phyloP scores from a whole-genome alignment of 164 flowering plant genomes.

The Aristolochia fimbriata region DNA sequence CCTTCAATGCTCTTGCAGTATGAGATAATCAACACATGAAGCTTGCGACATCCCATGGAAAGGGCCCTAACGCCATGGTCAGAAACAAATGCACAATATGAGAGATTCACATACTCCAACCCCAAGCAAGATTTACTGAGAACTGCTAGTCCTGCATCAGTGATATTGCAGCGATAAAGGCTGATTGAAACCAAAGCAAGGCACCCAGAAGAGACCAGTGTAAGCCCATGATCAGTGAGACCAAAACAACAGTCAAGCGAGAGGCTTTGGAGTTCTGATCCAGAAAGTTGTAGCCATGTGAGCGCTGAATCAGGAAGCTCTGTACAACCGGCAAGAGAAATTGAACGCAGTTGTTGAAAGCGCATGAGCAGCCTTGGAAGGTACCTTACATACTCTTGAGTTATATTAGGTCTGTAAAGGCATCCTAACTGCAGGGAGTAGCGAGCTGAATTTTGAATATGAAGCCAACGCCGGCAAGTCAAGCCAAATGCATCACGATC shows the following conservation, averaged over 20 bases:
- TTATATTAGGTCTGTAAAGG: conserved; percentile 19
- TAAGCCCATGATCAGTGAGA: conserved; percentile 48
- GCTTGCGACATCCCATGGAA: conserved; percentile 30
- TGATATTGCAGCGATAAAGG: conserved; percentile 46
- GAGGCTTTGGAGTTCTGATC: conserved; percentile 35
- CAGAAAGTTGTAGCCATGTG: conserved; percentile 23
- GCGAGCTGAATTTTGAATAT: conserved; percentile 44
- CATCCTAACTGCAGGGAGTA: conserved; percentile 44
- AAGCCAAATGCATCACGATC: conserved; percentile 67
- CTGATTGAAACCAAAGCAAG: conserved; percentile 36
- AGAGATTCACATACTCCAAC: conserved; percentile 43
- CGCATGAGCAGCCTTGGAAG: conserved; percentile 40
- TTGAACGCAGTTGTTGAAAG: conserved; percentile 33
- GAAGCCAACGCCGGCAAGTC: conserved; percentile 64
- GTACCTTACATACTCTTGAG: conserved; percentile 8
- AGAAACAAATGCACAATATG: conserved; percentile 37
- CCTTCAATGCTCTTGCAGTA: conserved; percentile 39
- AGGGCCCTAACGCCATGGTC: conserved; percentile 43
- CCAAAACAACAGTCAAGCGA: conserved; percentile 48
- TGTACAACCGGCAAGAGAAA: conserved; percentile 58
- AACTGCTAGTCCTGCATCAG: conserved; percentile 37
- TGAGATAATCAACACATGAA: conserved; percentile 34
- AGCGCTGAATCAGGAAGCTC: conserved; percentile 45
- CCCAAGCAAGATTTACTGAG: conserved; percentile 37
- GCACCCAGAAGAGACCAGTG: conserved; percentile 36